Base-by-base conservation (phyloP, 352 stramenopile genomes). In the Phytophthora europaea region DNA sequence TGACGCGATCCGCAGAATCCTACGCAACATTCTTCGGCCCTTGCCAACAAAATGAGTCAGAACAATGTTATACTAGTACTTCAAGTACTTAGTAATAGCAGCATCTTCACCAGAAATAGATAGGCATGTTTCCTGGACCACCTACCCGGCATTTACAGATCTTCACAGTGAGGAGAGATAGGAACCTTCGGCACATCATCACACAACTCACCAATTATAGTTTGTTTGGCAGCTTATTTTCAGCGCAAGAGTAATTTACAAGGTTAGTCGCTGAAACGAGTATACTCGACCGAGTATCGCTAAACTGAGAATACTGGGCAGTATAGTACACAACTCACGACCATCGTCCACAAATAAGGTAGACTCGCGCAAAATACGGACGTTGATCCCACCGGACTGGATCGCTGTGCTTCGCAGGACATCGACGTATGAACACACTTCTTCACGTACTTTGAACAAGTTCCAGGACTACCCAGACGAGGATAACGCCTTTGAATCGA, bases 311-410 rank as follows among this genome's bases (percentile, higher is more conserved):
- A 20, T 10, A 40, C 34, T n/a, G n/a, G n/a, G n/a, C n/a, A n/a
- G n/a, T n/a, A n/a, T n/a, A n/a, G 3, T 2, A 10, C 40, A 58
- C 65, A 83, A 93, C 71, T 94, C 83, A 47, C 84, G 89, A 59
- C 84, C 84, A 69, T 94, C 87, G 67, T 92, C 84, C 18, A 94
- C 70, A 73, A 94, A 94, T 34, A 86, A 38, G 45, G 92, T 90
- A 13, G 87, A 79, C 52, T 83, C n/a, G 83, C 2, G 84, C 91
- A 56, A 15, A 1, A 59, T 61, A 3, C 78, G 83, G 23, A 67
- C 61, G 33, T 36, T 86, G 2, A 87, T 88, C 63, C 69, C 82
- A 0, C 69, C 66, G 26, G 38, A 48, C 28, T 87, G 22, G 62
- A 72, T 18, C 80, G 82, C 10, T 90, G 82, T 64, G 70, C 67